Evolutionary conservation across 176 grass and related monocot genomes (phyloP), one percentile per base, ranked within the genome.

Genomic region (Chloris gayana): DNA sequence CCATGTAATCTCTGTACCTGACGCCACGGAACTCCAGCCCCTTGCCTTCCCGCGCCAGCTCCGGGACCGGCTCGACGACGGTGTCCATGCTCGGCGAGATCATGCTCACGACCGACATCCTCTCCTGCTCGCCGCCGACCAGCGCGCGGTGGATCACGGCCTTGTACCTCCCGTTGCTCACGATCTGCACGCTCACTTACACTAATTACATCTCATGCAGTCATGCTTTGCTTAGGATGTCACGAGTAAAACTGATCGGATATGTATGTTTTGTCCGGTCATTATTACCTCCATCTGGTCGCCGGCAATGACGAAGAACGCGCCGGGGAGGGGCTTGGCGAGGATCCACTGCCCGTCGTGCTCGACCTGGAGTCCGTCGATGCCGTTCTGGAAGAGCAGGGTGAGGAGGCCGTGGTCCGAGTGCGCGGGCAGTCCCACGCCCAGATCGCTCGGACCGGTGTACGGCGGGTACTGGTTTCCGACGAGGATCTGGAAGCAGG

Each of bases 341-440:
- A 67, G 75, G 26, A 89, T 19, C 91, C 95, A 97, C 42, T 63
- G 65, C 14, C 86, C 80, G 3, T 79, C 63, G 76, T 81, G 87
- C 77, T 83, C 82, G 35, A 94, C 77, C 39, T 92, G 80, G 60
- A 98, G 95, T 19, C 95, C 95, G 15, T 92, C 59, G 19, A 94
- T 77, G 21, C 92, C 89, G 75, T 94, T 89, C 77, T 94, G 92
- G 74, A 83, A 85, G 72, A 98, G 89, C 26, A 92, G 25, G 8
- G 95, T 92, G 73, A 92, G 77, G 34, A 94, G 86, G 78, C 95
- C 89, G 0, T 87, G 87, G 81, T 98, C 95, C 24, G 95, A 91
- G 74, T 98, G 95, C 1, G 85, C 63, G 1, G 85, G 38, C 3
- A 97, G 32, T 5, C 94, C 83, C 22, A 87, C 17, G 54, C 61